These are phyloP conservation scores for Rhizomucor pusillus DNA, from an alignment of 371 early-diverging fungal species.

Conservation along the genomic window DNA sequence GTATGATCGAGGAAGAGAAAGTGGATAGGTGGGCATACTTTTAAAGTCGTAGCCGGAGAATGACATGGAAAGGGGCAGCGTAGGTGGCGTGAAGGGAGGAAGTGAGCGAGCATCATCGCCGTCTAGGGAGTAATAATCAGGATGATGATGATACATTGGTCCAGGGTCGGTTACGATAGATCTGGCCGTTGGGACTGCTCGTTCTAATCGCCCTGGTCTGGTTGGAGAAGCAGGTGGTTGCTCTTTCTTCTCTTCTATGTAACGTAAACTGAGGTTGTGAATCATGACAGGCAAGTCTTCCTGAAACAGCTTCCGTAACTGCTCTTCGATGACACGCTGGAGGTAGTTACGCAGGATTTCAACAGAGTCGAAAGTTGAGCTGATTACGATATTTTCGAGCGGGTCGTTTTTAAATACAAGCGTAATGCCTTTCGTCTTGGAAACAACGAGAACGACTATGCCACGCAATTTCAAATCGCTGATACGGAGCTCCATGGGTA, in stretches of 20 bases:
- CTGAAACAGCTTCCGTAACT: conserved; percentile 83
- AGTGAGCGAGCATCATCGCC: background rate
- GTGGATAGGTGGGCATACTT: background rate
- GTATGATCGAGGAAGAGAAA: background rate
- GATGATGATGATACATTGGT: background rate
- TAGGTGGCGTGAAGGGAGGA: background rate
- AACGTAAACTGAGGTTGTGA: conserved; percentile 76
- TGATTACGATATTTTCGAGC: conserved; percentile 86
- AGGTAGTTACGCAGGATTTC: conserved; percentile 82
- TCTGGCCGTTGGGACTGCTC: background rate
- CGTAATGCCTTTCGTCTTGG: conserved; percentile 89
- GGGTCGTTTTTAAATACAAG: conserved; percentile 97
- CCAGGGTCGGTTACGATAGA: background rate
- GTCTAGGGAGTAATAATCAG: background rate
- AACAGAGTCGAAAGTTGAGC: conserved; percentile 92
- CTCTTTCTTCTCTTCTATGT: conserved; percentile 19
- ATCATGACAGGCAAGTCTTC: conserved; percentile 93
- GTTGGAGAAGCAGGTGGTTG: conserved; percentile 8
- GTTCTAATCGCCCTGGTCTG: conserved; percentile 8
- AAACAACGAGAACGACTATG: conserved; percentile 91
- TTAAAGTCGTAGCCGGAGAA: background rate
- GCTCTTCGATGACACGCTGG: conserved; percentile 89
- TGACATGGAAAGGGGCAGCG: background rate
- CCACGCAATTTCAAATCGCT: conserved; percentile 86
- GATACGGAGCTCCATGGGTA: conserved; percentile 94